These are phyloP conservation scores for Tylopilus sp. DNA, from an alignment of 768 basidiomycete species.

Conservation along the genomic window DNA sequence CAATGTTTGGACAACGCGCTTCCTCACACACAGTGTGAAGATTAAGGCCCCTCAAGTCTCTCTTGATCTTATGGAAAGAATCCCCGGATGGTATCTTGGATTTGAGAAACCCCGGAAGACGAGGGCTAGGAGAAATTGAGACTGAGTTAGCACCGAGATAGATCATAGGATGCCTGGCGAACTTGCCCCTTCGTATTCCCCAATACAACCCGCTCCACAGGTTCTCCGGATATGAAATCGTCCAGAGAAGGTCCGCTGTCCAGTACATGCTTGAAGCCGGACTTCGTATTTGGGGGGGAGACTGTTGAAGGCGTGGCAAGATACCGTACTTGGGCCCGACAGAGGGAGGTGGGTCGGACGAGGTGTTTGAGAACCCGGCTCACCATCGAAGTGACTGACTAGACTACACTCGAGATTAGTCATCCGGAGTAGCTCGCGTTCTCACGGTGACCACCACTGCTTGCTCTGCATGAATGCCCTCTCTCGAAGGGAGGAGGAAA, in stretches of 20 bases:
- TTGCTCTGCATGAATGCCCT: slow-evolving; percentile 67
- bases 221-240: slow-evolving; percentile 70
- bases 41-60: slow-evolving; percentile 85
- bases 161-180: slow-evolving; percentile 3
- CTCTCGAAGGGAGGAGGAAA: slow-evolving; percentile 86
- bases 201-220: slow-evolving; percentile 58
- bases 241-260: slow-evolving; percentile 70
- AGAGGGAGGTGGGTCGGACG: slow-evolving; percentile 8
- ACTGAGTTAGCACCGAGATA: too few species aligned
- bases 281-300: slow-evolving; percentile 29
- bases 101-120: slow-evolving; percentile 85
- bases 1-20: slow-evolving; percentile 97
- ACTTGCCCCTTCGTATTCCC: slow-evolving; percentile 68
- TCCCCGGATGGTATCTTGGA: slow-evolving; percentile 87
- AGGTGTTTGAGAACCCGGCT: slow-evolving; percentile 10
- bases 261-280: slow-evolving; percentile 50
- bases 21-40: slow-evolving; percentile 99
- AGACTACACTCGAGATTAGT: slow-evolving; percentile 6
- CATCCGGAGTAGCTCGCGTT: not conserved
- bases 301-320: slow-evolving; percentile 45
- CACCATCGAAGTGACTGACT: slow-evolving; percentile 7
- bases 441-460: slow-evolving; percentile 1
- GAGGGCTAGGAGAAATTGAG: slow-evolving; percentile 50
- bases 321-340: slow-evolving; percentile 32
- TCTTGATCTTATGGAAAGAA: slow-evolving; percentile 91